phyloP scores from a whole-genome alignment of 345 rosid species.

The Melaleuca quinquenervia region DNA sequence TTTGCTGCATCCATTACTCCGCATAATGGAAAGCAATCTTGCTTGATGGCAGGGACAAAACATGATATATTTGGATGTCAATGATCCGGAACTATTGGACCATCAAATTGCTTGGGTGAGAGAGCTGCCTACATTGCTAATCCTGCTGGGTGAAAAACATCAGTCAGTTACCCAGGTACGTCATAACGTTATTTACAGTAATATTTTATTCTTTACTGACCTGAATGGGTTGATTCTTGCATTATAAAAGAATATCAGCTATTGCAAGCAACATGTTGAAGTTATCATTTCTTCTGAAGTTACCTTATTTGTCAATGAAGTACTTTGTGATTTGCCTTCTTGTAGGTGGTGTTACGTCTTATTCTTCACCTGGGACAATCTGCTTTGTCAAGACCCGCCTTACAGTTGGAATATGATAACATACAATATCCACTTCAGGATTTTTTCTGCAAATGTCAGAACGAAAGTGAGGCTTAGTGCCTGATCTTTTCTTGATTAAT shows the following conservation, averaged over 20 bases:
- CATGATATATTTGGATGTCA: slow-evolving; percentile 16
- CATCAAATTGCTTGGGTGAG: slow-evolving; percentile 60
- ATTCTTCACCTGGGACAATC: slow-evolving; percentile 57
- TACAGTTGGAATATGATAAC: slow-evolving; percentile 38
- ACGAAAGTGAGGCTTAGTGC: slow-evolving; percentile 31
- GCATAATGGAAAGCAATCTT: neutral
- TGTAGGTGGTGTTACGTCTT: slow-evolving; percentile 60
- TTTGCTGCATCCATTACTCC: neutral
- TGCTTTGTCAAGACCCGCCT: slow-evolving; percentile 26
- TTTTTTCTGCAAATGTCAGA: slow-evolving; percentile 38
- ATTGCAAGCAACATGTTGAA: neutral
- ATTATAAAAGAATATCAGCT: neutral
- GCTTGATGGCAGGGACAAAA: slow-evolving; percentile 28
- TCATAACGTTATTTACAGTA: neutral
- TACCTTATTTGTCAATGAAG: neutral
- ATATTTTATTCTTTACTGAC: neutral
- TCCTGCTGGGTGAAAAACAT: slow-evolving; percentile 44
- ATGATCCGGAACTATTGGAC: slow-evolving; percentile 30
- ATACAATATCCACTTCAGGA: slow-evolving; percentile 32
- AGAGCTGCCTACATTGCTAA: slow-evolving; percentile 57
- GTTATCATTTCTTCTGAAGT: neutral
- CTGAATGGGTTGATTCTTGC: neutral
- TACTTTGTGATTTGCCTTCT: neutral
- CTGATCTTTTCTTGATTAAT: neutral
- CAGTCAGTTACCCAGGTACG: slow-evolving; percentile 53